Percentiles rank a stretch among this genome's conserved stretches.
These are phyloP conservation scores for Luffa aegyptiaca DNA, from an alignment of 306 rosid genomes.

Conservation along the genomic window DNA sequence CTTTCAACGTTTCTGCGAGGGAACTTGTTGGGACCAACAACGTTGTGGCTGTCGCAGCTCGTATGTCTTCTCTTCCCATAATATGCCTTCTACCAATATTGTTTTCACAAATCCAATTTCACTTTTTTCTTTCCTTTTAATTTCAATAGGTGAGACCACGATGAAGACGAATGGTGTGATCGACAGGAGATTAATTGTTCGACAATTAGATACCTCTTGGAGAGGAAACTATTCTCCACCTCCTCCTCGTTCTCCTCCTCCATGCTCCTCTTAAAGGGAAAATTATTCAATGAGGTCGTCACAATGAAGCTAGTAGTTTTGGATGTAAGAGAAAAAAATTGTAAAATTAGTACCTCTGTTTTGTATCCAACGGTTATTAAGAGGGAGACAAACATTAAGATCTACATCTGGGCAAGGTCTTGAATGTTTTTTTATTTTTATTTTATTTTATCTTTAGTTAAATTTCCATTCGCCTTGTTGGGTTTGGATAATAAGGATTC, in stretches of 20 bases:
- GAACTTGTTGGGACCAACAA: background rate
- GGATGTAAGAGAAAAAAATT: too few relatives aligned
- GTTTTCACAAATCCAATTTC: background rate
- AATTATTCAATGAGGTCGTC: too few relatives aligned
- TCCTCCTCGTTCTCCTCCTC: background rate
- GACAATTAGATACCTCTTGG: background rate
- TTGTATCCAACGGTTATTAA: too few relatives aligned
- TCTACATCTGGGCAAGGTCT: background rate
- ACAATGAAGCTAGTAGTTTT: too few relatives aligned
- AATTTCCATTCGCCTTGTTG: background rate
- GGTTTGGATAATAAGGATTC: background rate
- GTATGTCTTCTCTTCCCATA: background rate
- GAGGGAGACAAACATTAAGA: too few relatives aligned
- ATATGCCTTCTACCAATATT: too few relatives aligned
- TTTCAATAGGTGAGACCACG: background rate
- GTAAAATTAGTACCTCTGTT: too few relatives aligned
- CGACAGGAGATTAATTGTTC: background rate
- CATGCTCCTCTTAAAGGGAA: background rate
- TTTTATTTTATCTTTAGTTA: background rate
- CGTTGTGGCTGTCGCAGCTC: background rate
- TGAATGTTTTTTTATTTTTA: background rate
- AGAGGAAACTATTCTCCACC: background rate
- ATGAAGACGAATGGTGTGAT: background rate
- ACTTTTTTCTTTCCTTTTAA: background rate
- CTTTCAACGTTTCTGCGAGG: background rate